Evolutionary conservation across 2,329 filamentous ascomycete genomes (phyloP), one percentile per base, ranked within the genome.

Genomic region (Lasiodiplodia gonubiensis): DNA sequence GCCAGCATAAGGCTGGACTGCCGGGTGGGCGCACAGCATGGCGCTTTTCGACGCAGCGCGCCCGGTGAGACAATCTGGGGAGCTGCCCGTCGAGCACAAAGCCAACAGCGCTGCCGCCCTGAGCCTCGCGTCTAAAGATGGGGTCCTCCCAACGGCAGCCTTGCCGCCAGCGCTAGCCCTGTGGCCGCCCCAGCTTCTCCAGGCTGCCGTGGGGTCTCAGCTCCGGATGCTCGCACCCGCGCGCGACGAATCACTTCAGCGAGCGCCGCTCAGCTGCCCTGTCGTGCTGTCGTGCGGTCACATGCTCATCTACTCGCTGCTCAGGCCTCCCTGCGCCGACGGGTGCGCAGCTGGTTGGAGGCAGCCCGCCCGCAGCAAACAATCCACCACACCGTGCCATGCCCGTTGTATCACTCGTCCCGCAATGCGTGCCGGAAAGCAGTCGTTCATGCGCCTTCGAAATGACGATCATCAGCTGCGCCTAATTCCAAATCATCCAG

Each of bases 1-100:
- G 35, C 16, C 57, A 49, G 57, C 39, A 61, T 61, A 21, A 61
- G 57, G 57, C 57, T 60, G 55, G 55, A 18, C 23, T 27, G 55
- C 7, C 37, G 8, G 3, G 39, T 14, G 57, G 57, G 57, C 57
- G 57, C 57, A 61, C 57, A 48, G 37, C 39, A 61, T 48, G 57
- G 25, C 30, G 25, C 23, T 46, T 18, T 35, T 61, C 39, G 49
- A 61, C 48, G 57, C 37, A 46, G 23, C 12, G 37, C 55, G 55
- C 27, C 57, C 57, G 42, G 57, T 61, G 57, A 61, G 57, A 61
- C 57, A 30, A 49, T 61, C 57, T 49, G 57, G 57, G 57, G 39
- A 48, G 21, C 25, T n/a, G 57, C 39, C 39, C 46, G 42, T 27
- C 42, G 48, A 8, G 57, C 39, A 49, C 57, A 61, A 30, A 27